Percentiles rank a stretch among this genome's conserved stretches.
Evolutionary conservation across 1,284 basidiomycete species (phyloP).

Genomic region (Heterobasidion irregulare): DNA sequence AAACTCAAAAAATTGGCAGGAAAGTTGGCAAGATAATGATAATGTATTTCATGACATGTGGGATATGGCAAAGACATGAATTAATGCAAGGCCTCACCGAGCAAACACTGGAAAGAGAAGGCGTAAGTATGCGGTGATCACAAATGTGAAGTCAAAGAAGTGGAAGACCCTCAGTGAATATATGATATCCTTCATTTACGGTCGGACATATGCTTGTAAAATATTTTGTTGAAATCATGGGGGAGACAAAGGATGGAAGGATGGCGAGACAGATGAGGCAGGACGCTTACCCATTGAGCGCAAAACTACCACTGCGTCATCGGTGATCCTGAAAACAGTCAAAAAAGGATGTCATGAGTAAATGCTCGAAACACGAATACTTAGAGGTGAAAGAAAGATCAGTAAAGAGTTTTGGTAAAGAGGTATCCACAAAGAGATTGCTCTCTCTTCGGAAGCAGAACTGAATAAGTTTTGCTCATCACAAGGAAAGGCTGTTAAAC

Average conservation of each 20-base stretch:
- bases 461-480: slow-evolving; percentile 13
- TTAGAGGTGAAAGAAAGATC: slow-evolving; percentile 1
- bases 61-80: background rate
- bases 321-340: no score
- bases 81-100: background rate
- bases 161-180: slow-evolving; percentile 5
- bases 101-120: background rate
- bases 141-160: background rate
- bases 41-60: background rate
- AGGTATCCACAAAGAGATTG: slow-evolving; percentile 14
- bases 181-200: slow-evolving; percentile 7
- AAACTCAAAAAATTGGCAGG: background rate
- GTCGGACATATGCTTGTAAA: slow-evolving; percentile 17
- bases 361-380: background rate
- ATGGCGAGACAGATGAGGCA: background rate
- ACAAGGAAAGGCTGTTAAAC: background rate
- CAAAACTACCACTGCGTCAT: no score
- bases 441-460: slow-evolving; percentile 17
- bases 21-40: background rate
- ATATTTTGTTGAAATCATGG: slow-evolving; percentile 10
- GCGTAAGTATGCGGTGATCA: background rate
- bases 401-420: slow-evolving; percentile 11
- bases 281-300: no score
- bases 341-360: no score
- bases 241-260: background rate